Percentiles rank a stretch among this genome's conserved stretches.
phyloP scores from a whole-genome alignment of 352 stramenopile genomes.

The Elongisporangium senticosum region DNA sequence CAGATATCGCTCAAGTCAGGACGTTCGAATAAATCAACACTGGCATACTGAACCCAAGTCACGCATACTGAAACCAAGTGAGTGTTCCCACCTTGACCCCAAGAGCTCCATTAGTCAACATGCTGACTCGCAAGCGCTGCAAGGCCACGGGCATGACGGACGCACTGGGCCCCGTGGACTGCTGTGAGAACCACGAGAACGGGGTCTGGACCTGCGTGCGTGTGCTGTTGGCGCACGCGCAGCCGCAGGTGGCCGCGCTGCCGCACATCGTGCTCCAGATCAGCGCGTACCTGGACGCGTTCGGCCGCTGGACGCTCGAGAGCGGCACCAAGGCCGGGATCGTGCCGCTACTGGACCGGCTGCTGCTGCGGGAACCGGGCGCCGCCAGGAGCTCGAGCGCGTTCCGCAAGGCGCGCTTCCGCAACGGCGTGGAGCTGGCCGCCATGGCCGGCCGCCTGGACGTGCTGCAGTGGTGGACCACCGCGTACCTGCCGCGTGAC shows the following conservation, averaged over 20 bases:
- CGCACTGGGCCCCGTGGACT: not conserved
- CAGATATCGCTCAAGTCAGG: not conserved
- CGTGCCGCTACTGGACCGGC: constrained; percentile 16
- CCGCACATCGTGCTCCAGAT: constrained; percentile 19
- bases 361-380: constrained; percentile 13
- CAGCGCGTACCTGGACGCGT: constrained; percentile 29
- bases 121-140: not conserved
- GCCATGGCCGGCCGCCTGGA: not conserved
- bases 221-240: constrained; percentile 5
- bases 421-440: constrained; percentile 4
- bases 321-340: constrained; percentile 16
- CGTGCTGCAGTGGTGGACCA: not conserved
- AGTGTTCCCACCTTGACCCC: not conserved
- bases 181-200: not conserved
- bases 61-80: not conserved
- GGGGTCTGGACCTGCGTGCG: not conserved
- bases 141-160: not conserved
- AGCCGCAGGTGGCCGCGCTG: constrained; percentile 14
- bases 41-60: not conserved
- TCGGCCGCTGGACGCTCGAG: constrained; percentile 21
- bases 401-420: not conserved
- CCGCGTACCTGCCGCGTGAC: constrained; percentile 1
- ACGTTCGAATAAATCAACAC: not conserved
- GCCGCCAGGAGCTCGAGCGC: constrained; percentile 8
- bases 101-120: not conserved